A percentile compares a stretch with the other conserved stretches of the same genome.
Conservation (phyloP, 106 monocot genomes). For the Xerophyta viscosa region DNA sequence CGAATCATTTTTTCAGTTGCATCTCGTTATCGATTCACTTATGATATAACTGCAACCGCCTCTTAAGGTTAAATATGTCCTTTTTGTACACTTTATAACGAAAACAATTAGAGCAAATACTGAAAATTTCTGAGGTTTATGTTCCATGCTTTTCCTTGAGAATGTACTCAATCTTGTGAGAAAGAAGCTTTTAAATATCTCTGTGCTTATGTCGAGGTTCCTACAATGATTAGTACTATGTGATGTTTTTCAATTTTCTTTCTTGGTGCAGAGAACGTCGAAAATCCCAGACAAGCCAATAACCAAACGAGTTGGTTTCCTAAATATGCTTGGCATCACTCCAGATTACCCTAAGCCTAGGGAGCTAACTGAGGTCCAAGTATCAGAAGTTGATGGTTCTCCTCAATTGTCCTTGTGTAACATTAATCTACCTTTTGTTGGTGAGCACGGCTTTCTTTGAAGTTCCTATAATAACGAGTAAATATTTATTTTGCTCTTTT, state of each 20-base stretch:
- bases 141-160: too few species aligned
- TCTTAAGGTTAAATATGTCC: too few species aligned
- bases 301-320: slow-evolving; percentile 16
- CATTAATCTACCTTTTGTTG: slow-evolving; percentile 39
- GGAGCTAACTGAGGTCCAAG: slow-evolving; percentile 35
- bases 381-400: slow-evolving; percentile 36
- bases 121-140: too few species aligned
- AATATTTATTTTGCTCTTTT: not conserved
- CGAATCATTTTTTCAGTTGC: not conserved
- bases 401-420: slow-evolving; percentile 35
- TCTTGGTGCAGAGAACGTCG: slow-evolving; percentile 23
- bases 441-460: slow-evolving; percentile 23
- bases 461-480: not conserved
- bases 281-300: slow-evolving; percentile 9
- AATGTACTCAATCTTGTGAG: too few species aligned
- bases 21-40: not conserved
- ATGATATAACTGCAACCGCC: too few species aligned
- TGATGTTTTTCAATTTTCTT: not conserved
- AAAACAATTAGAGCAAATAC: too few species aligned
- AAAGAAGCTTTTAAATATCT: not conserved
- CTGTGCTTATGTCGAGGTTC: not conserved
- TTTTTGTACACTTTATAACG: too few species aligned
- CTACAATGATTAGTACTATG: not conserved
- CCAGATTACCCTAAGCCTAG: slow-evolving; percentile 12
- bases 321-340: slow-evolving; percentile 25